Percentiles rank a stretch among this genome's conserved stretches.
Evolutionary conservation across 306 rosid genomes (phyloP).

Genomic region (Dryas drummondii): DNA sequence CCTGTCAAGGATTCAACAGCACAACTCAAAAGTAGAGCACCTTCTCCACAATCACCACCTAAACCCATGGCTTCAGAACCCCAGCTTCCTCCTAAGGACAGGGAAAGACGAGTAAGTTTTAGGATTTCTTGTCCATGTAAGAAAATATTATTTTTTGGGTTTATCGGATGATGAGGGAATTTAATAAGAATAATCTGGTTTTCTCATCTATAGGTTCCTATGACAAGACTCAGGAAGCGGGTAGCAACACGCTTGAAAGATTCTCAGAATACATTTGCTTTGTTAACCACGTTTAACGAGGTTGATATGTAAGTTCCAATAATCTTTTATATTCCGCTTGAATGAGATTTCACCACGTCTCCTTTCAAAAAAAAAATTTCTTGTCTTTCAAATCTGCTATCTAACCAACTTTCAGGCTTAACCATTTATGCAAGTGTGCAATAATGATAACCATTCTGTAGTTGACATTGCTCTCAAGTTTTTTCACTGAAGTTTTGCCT

Average conservation of each 20-base stretch:
- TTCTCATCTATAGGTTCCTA: conserved; percentile 48
- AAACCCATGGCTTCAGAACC: conserved; percentile 40
- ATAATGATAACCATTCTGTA: neutral
- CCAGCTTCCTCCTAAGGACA: conserved; percentile 60
- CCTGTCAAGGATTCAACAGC: conserved; percentile 31
- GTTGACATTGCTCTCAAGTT: neutral
- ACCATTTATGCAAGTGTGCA: neutral
- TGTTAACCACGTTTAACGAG: conserved; percentile 68
- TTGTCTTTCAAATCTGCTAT: neutral
- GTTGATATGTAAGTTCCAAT: conserved; percentile 54
- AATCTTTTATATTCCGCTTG: neutral
- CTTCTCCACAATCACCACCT: conserved; percentile 36
- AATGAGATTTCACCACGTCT: neutral
- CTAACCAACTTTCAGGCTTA: neutral
- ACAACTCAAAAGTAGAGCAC: conserved; percentile 35
- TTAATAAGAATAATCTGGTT: neutral
- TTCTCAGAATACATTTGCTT: conserved; percentile 63
- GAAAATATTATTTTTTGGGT: neutral
- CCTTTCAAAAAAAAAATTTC: neutral
- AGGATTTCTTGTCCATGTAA: conserved; percentile 7
- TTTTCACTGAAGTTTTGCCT: neutral
- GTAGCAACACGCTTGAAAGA: conserved; percentile 70
- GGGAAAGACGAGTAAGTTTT: conserved; percentile 62
- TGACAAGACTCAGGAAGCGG: conserved; percentile 68
- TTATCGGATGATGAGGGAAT: neutral